Conservation (phyloP, 2,329 filamentous ascomycete species). For the Pseudocercospora eumusae region DNA sequence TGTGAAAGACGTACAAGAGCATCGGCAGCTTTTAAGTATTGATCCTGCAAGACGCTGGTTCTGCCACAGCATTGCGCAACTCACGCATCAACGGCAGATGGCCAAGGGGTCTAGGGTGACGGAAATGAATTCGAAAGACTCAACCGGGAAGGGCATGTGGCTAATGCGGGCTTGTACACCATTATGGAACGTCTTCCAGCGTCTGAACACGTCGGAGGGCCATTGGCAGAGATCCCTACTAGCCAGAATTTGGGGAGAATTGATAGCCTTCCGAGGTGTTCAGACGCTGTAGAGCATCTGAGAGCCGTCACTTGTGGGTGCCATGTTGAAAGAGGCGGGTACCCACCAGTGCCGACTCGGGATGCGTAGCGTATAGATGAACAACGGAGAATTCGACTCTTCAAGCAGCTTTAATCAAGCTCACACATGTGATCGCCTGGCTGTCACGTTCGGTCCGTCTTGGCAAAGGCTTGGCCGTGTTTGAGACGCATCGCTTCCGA, state of each 20-base stretch:
- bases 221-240: too few relatives aligned
- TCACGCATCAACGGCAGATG: neutral
- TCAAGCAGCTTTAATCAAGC: constrained; percentile 2
- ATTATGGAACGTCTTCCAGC: neutral
- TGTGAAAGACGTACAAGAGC: neutral
- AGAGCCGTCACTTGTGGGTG: neutral
- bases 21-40: neutral
- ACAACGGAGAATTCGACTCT: constrained; percentile 1
- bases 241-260: too few relatives aligned
- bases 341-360: neutral
- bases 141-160: constrained; percentile 1
- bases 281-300: too few relatives aligned
- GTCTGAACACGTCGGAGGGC: too few relatives aligned
- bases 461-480: constrained; percentile 4
- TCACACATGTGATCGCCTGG: neutral
- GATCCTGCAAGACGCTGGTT: neutral
- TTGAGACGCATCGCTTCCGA: neutral
- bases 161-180: constrained; percentile 4
- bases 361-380: neutral
- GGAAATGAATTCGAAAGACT: constrained; percentile 13
- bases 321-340: neutral
- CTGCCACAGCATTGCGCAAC: neutral
- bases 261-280: too few relatives aligned
- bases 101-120: constrained; percentile 1
- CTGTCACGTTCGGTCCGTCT: constrained; percentile 1